These are phyloP conservation scores for Phytophthora colocasiae DNA, from an alignment of 352 stramenopile genomes.

Conservation along the genomic window DNA sequence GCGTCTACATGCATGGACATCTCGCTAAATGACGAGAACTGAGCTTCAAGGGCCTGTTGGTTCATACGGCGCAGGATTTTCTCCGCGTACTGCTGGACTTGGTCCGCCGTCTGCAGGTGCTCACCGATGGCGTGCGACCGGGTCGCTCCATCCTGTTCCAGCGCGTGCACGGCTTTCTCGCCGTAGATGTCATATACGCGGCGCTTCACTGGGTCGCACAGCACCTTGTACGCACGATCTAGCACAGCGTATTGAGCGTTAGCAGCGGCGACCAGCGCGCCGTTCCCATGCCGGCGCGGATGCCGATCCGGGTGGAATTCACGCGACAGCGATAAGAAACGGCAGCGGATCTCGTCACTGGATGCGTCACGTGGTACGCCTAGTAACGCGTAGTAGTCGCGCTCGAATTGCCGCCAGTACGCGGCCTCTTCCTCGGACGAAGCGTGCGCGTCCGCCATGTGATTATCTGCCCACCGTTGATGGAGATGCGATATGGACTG, in stretches of 20 bases:
- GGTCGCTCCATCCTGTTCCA: conserved; percentile 62
- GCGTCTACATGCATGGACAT: conserved; percentile 85
- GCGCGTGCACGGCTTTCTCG: conserved; percentile 68
- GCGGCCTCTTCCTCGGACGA: conserved; percentile 31
- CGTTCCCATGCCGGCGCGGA: conserved; percentile 40
- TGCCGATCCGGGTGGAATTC: conserved; percentile 88
- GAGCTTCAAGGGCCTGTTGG: conserved; percentile 71
- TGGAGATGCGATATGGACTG: too few relatives aligned
- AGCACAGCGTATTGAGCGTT: conserved; percentile 84
- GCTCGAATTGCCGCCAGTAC: conserved; percentile 67
- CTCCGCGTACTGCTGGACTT: conserved; percentile 64
- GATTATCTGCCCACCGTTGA: not conserved
- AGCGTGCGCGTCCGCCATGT: conserved; percentile 24
- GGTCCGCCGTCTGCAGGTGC: conserved; percentile 57
- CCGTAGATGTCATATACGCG: conserved; percentile 83
- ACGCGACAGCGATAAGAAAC: conserved; percentile 76
- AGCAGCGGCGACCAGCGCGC: conserved; percentile 62
- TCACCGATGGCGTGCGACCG: conserved; percentile 45
- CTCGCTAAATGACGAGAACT: conserved; percentile 85
- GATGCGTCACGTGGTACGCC: conserved; percentile 64
- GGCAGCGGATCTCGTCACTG: conserved; percentile 68
- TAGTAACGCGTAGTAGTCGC: conserved; percentile 88
- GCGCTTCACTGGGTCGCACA: conserved; percentile 70
- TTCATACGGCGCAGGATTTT: conserved; percentile 68
- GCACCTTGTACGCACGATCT: conserved; percentile 85